Conservation (phyloP, 1,139 yeast genomes). For the Saccharomyces hybrid region DNA sequence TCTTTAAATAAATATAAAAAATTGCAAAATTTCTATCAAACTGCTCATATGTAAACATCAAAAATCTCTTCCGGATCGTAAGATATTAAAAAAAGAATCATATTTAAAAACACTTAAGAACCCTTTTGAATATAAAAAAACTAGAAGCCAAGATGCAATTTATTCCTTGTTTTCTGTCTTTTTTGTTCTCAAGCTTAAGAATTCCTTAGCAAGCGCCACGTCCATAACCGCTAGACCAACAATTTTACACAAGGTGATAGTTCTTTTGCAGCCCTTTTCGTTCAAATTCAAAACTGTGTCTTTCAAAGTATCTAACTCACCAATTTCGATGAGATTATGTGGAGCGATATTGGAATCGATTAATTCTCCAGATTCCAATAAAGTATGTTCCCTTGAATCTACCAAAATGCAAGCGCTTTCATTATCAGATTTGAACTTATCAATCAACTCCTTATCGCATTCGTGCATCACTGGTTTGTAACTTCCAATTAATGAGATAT, state of each 20-base stretch:
- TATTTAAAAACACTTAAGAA: not conserved
- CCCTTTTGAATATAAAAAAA: not conserved
- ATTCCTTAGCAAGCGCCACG: constrained; percentile 36
- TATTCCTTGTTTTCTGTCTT: not conserved
- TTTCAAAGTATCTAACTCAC: constrained; percentile 29
- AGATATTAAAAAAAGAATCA: not conserved
- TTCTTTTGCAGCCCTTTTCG: constrained; percentile 13
- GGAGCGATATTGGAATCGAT: constrained; percentile 38
- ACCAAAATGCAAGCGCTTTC: constrained; percentile 40
- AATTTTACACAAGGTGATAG: constrained; percentile 42
- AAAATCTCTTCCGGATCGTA: not conserved
- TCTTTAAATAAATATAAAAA: not conserved
- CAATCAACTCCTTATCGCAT: constrained; percentile 43
- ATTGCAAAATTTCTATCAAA: not conserved
- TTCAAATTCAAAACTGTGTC: constrained; percentile 4
- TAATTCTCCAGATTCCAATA: constrained; percentile 60
- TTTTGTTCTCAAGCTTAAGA: constrained; percentile 4
- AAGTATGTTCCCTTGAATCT: constrained; percentile 51
- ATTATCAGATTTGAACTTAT: constrained; percentile 11
- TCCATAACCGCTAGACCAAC: constrained; percentile 63
- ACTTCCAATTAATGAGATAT: constrained; percentile 57
- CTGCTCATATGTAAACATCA: not conserved
- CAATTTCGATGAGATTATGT: constrained; percentile 41
- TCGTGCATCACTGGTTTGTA: constrained; percentile 66
- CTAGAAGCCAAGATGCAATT: not conserved